Conservation (phyloP, 768 basidiomycete species). For the Tricholoma matsutake region DNA sequence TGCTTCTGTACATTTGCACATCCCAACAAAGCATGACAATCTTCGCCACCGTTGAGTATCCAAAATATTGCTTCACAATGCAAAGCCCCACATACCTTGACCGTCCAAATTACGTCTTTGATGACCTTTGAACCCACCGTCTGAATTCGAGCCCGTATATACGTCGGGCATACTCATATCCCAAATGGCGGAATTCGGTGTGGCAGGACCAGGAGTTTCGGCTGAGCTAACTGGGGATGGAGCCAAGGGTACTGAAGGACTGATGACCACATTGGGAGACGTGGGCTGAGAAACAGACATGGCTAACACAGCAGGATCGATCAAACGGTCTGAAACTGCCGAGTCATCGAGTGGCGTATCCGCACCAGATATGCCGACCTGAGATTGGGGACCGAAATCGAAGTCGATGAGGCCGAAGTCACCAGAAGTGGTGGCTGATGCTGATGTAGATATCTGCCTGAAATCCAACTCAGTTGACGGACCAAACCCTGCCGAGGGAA, state of each 20-base stretch:
- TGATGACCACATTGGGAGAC: neutral
- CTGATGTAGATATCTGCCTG: conserved; percentile 3
- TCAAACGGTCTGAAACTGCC: conserved; percentile 13
- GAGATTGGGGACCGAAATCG: conserved; percentile 15
- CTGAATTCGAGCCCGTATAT: conserved; percentile 10
- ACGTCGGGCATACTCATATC: conserved; percentile 34
- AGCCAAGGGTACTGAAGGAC: conserved; percentile 12
- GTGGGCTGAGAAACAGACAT: conserved; percentile 18
- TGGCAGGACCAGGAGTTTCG: conserved; percentile 32
- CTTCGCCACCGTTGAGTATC: conserved; percentile 15
- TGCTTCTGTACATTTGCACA: neutral
- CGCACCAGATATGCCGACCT: neutral
- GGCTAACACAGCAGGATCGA: conserved; percentile 33
- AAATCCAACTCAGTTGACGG: conserved; percentile 3
- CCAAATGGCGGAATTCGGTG: conserved; percentile 36
- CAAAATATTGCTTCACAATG: conserved; percentile 11
- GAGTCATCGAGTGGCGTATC: neutral
- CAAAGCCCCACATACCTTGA: conserved; percentile 28
- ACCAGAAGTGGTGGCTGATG: conserved; percentile 1
- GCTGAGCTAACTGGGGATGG: conserved; percentile 28
- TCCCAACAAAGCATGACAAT: neutral
- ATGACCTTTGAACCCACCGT: conserved; percentile 12
- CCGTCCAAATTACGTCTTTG: conserved; percentile 7
- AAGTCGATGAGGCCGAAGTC: conserved; percentile 13
- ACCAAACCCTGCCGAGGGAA: conserved; percentile 28